Conservation (phyloP, 129 eudicot species). For the Lonicera japonica region DNA sequence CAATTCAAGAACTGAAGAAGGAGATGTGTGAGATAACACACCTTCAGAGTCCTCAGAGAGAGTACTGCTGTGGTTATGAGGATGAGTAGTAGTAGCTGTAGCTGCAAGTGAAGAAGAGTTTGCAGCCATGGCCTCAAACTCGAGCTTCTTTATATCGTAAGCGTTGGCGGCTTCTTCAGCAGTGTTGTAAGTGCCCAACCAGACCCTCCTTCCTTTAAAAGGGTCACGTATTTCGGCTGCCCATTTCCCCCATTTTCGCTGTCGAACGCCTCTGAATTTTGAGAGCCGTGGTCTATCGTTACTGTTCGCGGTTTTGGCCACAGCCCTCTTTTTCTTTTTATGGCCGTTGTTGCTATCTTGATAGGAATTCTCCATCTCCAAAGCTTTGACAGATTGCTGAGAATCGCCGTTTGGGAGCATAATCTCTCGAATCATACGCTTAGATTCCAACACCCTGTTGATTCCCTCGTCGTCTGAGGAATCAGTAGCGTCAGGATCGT, state of each 20-base stretch:
- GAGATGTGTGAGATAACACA: constrained; percentile 41
- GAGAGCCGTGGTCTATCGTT: constrained; percentile 5
- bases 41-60: constrained; percentile 48
- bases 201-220: constrained; percentile 39
- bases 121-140: constrained; percentile 41
- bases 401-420: constrained; percentile 23
- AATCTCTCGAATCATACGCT: constrained; percentile 49
- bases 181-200: constrained; percentile 72
- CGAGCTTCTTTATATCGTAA: constrained; percentile 46
- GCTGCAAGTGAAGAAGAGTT: constrained; percentile 7
- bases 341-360: constrained; percentile 53
- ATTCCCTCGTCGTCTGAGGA: constrained; percentile 58
- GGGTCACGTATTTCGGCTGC: constrained; percentile 93
- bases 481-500: constrained; percentile 85
- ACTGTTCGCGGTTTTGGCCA: constrained; percentile 16
- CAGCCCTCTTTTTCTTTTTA: constrained; percentile 31
- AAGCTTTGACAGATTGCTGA: not conserved
- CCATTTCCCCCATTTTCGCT: constrained; percentile 89
- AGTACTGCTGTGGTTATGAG: constrained; percentile 1
- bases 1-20: constrained; percentile 43
- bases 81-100: constrained; percentile 16
- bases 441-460: constrained; percentile 27
- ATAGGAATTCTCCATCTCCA: constrained; percentile 34
- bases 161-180: constrained; percentile 67
- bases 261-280: constrained; percentile 63